Conservation (phyloP, 2,329 filamentous ascomycete species). For the Ilyonectria destructans region DNA sequence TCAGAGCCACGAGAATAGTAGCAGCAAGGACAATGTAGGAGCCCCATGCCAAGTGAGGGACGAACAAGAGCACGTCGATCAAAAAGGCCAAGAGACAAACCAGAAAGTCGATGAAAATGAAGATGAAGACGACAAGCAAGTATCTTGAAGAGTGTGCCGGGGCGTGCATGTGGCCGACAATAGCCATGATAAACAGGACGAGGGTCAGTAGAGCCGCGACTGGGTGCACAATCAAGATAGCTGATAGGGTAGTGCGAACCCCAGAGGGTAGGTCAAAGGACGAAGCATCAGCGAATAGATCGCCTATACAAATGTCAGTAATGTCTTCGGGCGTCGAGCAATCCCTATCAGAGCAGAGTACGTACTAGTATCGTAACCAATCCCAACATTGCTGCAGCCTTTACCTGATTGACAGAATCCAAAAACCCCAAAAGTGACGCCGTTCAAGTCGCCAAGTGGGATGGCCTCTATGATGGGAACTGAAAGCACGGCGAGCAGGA, state of each 20-base stretch:
- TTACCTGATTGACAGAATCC: conserved; percentile 80
- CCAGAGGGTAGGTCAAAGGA: conserved; percentile 71
- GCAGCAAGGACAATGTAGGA: conserved; percentile 94
- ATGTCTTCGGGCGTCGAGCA: conserved; percentile 4
- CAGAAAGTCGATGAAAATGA: conserved; percentile 88
- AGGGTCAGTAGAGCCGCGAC: conserved; percentile 90
- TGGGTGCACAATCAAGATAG: conserved; percentile 93
- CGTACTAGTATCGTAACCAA: conserved; percentile 91
- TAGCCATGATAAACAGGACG: conserved; percentile 85
- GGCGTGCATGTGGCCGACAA: conserved; percentile 87
- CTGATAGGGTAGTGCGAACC: conserved; percentile 79
- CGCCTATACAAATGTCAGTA: conserved; percentile 42
- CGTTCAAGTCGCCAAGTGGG: conserved; percentile 83
- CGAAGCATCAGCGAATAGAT: conserved; percentile 49
- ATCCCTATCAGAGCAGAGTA: conserved; percentile 39
- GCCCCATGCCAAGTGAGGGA: conserved; percentile 94
- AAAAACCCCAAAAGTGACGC: conserved; percentile 91
- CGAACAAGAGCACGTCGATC: conserved; percentile 93
- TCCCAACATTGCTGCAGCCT: conserved; percentile 79
- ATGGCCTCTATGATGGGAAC: conserved; percentile 91
- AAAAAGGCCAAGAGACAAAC: conserved; percentile 90
- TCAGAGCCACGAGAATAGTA: conserved; percentile 86
- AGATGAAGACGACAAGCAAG: conserved; percentile 86
- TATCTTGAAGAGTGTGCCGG: conserved; percentile 93
- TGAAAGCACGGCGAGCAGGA: conserved; percentile 91